phyloP scores from a whole-genome alignment of 768 basidiomycete genomes.

The Rhodotorula sphaerocarpa region DNA sequence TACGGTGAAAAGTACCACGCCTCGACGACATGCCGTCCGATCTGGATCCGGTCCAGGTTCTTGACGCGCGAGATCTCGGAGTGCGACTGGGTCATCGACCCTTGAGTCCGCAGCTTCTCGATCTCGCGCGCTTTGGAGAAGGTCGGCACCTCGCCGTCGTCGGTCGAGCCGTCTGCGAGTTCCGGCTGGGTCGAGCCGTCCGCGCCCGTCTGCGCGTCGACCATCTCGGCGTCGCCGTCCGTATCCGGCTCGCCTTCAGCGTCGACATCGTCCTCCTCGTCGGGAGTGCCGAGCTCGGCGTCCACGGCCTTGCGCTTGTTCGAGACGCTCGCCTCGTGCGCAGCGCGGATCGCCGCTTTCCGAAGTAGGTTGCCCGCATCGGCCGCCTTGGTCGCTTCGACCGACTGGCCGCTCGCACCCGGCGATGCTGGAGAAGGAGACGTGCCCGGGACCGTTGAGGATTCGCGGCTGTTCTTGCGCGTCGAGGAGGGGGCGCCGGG shows the following conservation, averaged over 20 bases:
- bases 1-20: conserved; percentile 99
- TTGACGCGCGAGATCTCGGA: conserved; percentile 97
- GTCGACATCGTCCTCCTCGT: conserved; percentile 24
- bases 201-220: conserved; percentile 50
- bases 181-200: conserved; percentile 46
- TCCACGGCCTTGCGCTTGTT: conserved; percentile 38
- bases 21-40: conserved; percentile 92
- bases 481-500: conserved; percentile 10
- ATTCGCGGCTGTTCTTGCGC: conserved; percentile 30
- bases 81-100: conserved; percentile 97
- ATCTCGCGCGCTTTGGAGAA: conserved; percentile 99
- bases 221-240: conserved; percentile 32
- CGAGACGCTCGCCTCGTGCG: conserved; percentile 28
- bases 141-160: conserved; percentile 51
- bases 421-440: conserved; percentile 1
- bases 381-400: conserved; percentile 39
- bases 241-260: conserved; percentile 24
- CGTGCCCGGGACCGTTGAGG: conserved; percentile 3
- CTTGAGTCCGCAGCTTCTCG: conserved; percentile 92
- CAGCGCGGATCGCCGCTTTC: conserved; percentile 46
- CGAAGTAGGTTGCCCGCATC: conserved; percentile 27
- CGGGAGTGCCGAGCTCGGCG: conserved; percentile 6
- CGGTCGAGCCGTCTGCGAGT: conserved; percentile 1
- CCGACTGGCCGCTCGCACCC: neutral
- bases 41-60: conserved; percentile 92